Base-by-base conservation (phyloP, 805 yeast genomes). In the Yueomyces sinensis region DNA sequence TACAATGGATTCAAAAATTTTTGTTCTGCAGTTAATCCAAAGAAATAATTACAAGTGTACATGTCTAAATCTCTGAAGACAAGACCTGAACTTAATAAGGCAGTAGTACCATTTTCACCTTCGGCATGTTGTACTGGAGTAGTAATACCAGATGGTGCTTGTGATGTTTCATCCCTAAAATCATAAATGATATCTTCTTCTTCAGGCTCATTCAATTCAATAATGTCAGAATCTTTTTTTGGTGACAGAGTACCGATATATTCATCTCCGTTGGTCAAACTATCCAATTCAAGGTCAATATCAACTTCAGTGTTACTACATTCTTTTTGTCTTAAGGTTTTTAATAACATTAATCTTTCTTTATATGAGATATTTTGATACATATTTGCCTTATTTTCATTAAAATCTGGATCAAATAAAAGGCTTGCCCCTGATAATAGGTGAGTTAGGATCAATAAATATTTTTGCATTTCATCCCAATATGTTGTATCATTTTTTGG, bases 371-470 rank as follows among this genome's bases (percentile, higher is more conserved):
- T 27, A 13, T 36, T 37, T 6, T 25, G 6, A 13, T 25, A 6
- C 5, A 13, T 9, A 7, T 25, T 38, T 4, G 43, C 35, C 13
- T 37, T 38, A 25, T 41, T 39, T 30, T 42, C 70, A 31, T 66
- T 63, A 42, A 63, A 77, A 6, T 75, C 72, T 0, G 91, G 83
- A 47, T 84, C 94, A 43, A 81, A 71, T 29, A 84, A 58, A 31
- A 68, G 64, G 18, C 93, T 68, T 13, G 74, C 61, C 19, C 95
- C 94, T 29, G 86, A 72, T 4, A 77, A 42, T 0, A 74, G 59
- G 37, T 74, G 72, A 1, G 79, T 65, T 35, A 81, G 48, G 35
- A 70, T 75, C 9, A 72, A 57, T 18, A 81, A 59, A 44, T 70
- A 65, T 40, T 66, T 68, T 18, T 71, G 59, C n/a, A 82, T 49